Base-by-base conservation (phyloP, 2,329 filamentous ascomycete genomes). In the Periconia sp. region DNA sequence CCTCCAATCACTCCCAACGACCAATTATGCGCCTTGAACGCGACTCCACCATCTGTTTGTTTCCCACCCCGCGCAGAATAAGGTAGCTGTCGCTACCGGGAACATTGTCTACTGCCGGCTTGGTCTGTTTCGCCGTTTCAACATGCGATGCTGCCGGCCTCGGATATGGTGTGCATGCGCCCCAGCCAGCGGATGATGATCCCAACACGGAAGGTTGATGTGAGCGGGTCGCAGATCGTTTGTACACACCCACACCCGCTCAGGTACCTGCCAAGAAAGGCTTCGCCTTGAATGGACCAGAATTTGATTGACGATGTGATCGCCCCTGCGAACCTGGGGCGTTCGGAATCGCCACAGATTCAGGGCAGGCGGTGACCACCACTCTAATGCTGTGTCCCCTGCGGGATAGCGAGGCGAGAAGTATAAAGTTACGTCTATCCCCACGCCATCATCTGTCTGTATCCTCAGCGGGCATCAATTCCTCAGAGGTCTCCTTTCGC, bases 241-340 rank as follows among this genome's bases (percentile, higher is more conserved):
- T n/a, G n/a, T n/a, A 46, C 48, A 46, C 36, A 48, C 43, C 37
- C 45, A 40, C 23, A 47, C 36, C 38, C 21, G 30, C 18, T 23
- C 12, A 38, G 37, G 56, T 57, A 63, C 56, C 62, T 65, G 60
- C 59, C 62, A 62, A 66, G 61, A 49, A 61, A 46, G 55, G 57
- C 31, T 43, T 53, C 40, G 45, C 47, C 41, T 31, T 48, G 37
- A 52, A 36, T 67, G 56, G 57, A 45, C 46, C 44, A 36, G 40
- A 41, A 46, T 56, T 50, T 61, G 57, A 65, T 68, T 64, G 44
- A 46, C 39, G 36, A 44, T 47, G 39, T 46, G 22, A 61, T 59
- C 46, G 19, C 41, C 44, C 43, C 50, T 47, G 36, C 52, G 30
- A 33, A 18, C 18, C 25, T 44, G 38, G 38, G 25, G 23, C 18